Conservation (phyloP, 371 early-diverging fungal species). For the Apophysomyces ossiformis region DNA sequence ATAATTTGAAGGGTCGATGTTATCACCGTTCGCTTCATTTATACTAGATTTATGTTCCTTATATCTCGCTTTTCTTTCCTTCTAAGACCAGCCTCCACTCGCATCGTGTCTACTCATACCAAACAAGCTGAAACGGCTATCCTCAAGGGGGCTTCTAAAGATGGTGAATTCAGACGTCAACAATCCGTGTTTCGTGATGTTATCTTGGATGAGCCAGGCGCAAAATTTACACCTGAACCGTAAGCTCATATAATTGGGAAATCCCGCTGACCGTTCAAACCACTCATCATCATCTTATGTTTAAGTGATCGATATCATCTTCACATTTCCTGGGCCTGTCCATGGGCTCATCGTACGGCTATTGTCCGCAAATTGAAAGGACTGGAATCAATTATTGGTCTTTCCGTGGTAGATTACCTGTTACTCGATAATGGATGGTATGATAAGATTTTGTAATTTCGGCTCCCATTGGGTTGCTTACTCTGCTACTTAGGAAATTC, state of each 20-base stretch:
- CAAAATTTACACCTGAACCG: conserved; percentile 79
- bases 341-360: conserved; percentile 92
- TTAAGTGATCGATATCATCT: conserved; percentile 75
- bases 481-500: conserved; percentile 58
- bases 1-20: neutral
- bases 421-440: conserved; percentile 82
- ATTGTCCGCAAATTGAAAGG: conserved; percentile 90
- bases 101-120: conserved; percentile 16
- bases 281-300: too few relatives aligned
- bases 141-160: conserved; percentile 78
- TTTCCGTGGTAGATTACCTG: conserved; percentile 86
- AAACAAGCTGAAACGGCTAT: conserved; percentile 32
- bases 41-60: neutral
- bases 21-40: neutral
- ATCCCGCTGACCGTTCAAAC: too few relatives aligned
- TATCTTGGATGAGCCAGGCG: conserved; percentile 60
- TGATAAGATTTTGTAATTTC: neutral
- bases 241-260: conserved; percentile 31
- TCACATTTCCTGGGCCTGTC: conserved; percentile 82
- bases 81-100: neutral
- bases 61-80: conserved; percentile 10
- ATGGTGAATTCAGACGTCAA: conserved; percentile 88
- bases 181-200: conserved; percentile 81
- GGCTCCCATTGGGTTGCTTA: neutral
- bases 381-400: conserved; percentile 75